Percentiles rank a stretch among this genome's conserved stretches.
Evolutionary conservation across 139 green algal species (phyloP).

Genomic region (Chlorella sp.): DNA sequence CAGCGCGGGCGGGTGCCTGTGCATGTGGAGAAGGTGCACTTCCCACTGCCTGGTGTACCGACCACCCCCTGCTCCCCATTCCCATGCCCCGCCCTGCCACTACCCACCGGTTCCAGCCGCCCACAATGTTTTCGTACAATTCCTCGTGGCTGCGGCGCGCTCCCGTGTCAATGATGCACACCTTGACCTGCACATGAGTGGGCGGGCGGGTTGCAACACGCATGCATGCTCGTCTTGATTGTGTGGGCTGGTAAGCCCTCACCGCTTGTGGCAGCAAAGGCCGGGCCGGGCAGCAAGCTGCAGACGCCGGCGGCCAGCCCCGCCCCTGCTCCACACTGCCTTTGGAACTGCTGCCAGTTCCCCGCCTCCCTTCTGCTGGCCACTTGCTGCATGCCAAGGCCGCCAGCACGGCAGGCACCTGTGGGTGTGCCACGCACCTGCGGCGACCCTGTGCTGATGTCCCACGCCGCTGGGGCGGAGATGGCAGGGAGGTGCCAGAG

Average conservation of each 20-base stretch:
- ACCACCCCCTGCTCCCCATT: too few species aligned
- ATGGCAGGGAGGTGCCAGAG: constrained; percentile 37
- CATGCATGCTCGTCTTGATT: too few species aligned
- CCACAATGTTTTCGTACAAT: background rate
- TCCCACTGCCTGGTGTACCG: too few species aligned
- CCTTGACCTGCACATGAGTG: background rate
- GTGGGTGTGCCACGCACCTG: background rate
- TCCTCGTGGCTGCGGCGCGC: background rate
- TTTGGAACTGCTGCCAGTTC: too few species aligned
- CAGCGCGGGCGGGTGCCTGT: too few species aligned
- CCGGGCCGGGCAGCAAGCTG: background rate
- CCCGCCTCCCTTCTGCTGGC: too few species aligned
- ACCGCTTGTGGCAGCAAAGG: background rate
- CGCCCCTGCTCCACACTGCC: too few species aligned
- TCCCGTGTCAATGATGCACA: constrained; percentile 1
- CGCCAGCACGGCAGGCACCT: too few species aligned
- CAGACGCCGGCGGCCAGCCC: background rate
- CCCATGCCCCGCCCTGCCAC: too few species aligned
- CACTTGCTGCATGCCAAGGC: too few species aligned
- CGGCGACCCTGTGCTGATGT: constrained; percentile 1
- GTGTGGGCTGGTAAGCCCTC: too few species aligned
- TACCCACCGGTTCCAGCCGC: constrained; percentile 3
- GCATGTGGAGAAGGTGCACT: too few species aligned
- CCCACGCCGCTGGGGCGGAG: constrained; percentile 18
- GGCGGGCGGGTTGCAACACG: background rate